phyloP scores from a whole-genome alignment of 495 filamentous ascomycete genomes.

The Pseudoneurospora amorphoporcata region DNA sequence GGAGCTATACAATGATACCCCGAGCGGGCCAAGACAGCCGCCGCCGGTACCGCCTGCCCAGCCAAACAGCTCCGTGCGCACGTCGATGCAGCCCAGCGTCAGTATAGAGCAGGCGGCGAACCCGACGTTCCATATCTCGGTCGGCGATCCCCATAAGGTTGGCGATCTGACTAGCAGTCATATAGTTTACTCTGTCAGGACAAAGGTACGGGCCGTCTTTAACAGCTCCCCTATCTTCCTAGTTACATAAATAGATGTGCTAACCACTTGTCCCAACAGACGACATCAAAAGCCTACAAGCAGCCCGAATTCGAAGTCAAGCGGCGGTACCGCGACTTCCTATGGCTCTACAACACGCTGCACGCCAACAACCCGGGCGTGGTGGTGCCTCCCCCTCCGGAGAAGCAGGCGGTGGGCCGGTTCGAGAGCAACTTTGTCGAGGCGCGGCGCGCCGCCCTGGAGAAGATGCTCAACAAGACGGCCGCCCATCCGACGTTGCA shows the following conservation, averaged over 20 bases:
- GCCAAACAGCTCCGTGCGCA: conserved; percentile 35
- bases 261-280: conserved; percentile 39
- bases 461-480: conserved; percentile 95
- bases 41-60: conserved; percentile 64
- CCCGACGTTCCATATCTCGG: conserved; percentile 81
- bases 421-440: conserved; percentile 98
- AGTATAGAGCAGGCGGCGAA: conserved; percentile 84
- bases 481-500: conserved; percentile 84
- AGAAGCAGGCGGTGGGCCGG: conserved; percentile 93
- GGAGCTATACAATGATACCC: conserved; percentile 30
- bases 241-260: background rate
- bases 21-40: conserved; percentile 49
- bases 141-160: conserved; percentile 96
- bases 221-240: background rate
- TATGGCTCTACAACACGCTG: conserved; percentile 92
- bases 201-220: conserved; percentile 52
- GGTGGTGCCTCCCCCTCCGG: conserved; percentile 89
- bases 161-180: conserved; percentile 94
- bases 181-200: conserved; percentile 92
- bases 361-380: conserved; percentile 92
- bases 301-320: conserved; percentile 84
- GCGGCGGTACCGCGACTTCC: conserved; percentile 87
- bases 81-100: conserved; percentile 68
- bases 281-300: conserved; percentile 90
- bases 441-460: conserved; percentile 74